Conservation (phyloP, 169 alveolate genomes). For the Blepharisma undulans region DNA sequence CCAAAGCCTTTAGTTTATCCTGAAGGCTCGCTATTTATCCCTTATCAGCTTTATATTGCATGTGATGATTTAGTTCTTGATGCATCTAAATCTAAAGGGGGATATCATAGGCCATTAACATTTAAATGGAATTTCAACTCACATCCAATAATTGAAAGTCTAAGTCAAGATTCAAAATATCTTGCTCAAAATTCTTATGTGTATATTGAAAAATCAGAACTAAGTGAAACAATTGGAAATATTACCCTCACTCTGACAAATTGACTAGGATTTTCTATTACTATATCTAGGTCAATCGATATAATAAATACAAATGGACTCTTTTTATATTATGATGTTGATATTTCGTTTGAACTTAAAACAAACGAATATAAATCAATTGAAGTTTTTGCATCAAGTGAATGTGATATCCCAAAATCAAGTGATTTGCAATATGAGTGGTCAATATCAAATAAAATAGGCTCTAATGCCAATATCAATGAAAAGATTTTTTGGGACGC, state of each 20-base stretch:
- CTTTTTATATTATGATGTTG: neutral
- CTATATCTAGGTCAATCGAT: neutral
- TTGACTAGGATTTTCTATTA: neutral
- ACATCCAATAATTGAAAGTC: neutral
- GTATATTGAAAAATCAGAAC: neutral
- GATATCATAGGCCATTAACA: neutral
- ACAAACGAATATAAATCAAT: neutral
- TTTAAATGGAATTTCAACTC: neutral
- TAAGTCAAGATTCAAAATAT: neutral
- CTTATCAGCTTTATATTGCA: neutral
- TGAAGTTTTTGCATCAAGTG: neutral
- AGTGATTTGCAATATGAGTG: neutral
- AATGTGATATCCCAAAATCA: neutral
- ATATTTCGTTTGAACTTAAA: neutral
- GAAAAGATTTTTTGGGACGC: neutral
- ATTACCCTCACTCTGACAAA: neutral
- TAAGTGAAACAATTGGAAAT: neutral
- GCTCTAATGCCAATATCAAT: neutral
- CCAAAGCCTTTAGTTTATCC: neutral
- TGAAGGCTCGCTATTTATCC: neutral
- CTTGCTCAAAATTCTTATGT: neutral
- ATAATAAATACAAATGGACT: neutral
- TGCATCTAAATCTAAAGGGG: conserved; percentile 8
- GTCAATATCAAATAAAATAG: neutral
- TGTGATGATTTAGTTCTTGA: neutral